Conservation (phyloP, 345 rosid species). For the Laguncularia racemosa region DNA sequence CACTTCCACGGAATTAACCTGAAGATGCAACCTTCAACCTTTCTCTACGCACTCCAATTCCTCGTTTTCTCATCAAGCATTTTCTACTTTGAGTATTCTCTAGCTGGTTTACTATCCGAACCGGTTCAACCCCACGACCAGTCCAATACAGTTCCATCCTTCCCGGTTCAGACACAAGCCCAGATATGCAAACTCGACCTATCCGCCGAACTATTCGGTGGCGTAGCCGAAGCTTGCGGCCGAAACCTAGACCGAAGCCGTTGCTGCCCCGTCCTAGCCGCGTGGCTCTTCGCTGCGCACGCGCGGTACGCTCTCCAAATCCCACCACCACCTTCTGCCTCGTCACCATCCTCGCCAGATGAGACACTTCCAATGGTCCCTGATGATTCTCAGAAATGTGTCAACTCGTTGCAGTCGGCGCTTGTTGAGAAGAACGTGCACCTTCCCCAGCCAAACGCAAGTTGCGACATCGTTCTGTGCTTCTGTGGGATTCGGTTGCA, state of each 20-base stretch:
- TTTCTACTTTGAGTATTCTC: slow-evolving; percentile 8
- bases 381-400: slow-evolving; percentile 97
- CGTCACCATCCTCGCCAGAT: slow-evolving; percentile 37
- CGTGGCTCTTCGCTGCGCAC: slow-evolving; percentile 99
- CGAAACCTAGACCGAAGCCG: slow-evolving; percentile 85
- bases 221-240: slow-evolving; percentile 86
- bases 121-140: slow-evolving; percentile 37
- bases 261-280: slow-evolving; percentile 95
- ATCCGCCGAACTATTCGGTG: slow-evolving; percentile 95
- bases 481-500: slow-evolving; percentile 96
- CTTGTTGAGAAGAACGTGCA: slow-evolving; percentile 65
- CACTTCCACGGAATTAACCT: not conserved
- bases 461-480: slow-evolving; percentile 79
- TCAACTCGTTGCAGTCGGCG: slow-evolving; percentile 78
- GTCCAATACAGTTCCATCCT: slow-evolving; percentile 81
- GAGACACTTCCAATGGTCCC: slow-evolving; percentile 87
- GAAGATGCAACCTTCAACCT: slow-evolving; percentile 16
- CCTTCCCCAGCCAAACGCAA: slow-evolving; percentile 81
- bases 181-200: slow-evolving; percentile 82
- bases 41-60: slow-evolving; percentile 11
- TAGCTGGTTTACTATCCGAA: slow-evolving; percentile 47
- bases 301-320: slow-evolving; percentile 80
- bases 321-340: slow-evolving; percentile 31
- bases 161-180: slow-evolving; percentile 65
- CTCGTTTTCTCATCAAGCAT: slow-evolving; percentile 7